These are phyloP conservation scores for Hymenoscyphus fructigenus DNA, from an alignment of 2,329 filamentous ascomycete species.

Conservation along the genomic window DNA sequence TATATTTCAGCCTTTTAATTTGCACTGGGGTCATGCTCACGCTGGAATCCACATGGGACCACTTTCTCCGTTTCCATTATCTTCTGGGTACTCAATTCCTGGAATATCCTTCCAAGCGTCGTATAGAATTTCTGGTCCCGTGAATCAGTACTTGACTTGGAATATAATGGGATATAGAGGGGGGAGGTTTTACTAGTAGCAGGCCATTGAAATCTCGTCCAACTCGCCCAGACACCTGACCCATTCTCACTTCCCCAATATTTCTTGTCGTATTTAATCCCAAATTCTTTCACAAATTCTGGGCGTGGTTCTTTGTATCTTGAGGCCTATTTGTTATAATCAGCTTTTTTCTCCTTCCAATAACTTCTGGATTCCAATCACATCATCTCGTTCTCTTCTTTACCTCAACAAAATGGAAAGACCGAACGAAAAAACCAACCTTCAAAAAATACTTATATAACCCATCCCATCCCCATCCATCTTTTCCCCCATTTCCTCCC, in stretches of 20 bases:
- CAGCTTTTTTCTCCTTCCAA: background rate
- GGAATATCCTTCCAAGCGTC: slow-evolving; percentile 6
- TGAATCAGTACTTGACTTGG: background rate
- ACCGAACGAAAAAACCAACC: background rate
- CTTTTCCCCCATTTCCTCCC: background rate
- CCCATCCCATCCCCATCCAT: background rate
- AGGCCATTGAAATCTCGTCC: background rate
- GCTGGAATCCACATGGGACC: background rate
- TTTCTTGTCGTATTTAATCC: background rate
- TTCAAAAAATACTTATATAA: slow-evolving; percentile 11
- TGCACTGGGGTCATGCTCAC: background rate
- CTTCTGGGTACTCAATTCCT: background rate
- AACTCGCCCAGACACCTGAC: background rate
- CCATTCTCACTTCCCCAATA: background rate
- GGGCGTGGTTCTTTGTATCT: background rate
- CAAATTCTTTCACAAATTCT: background rate
- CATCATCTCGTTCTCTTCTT: too few relatives aligned
- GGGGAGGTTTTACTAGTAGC: background rate
- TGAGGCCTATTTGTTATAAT: background rate
- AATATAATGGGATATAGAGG: too few relatives aligned
- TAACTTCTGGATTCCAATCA: too few relatives aligned
- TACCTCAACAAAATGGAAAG: too few relatives aligned
- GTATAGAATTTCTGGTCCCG: background rate
- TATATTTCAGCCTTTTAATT: background rate
- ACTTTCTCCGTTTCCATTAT: background rate